A percentile compares a stretch with the other conserved stretches of the same genome.
Conservation (phyloP, 129 eudicot species). For the Kitagawia praeruptora region DNA sequence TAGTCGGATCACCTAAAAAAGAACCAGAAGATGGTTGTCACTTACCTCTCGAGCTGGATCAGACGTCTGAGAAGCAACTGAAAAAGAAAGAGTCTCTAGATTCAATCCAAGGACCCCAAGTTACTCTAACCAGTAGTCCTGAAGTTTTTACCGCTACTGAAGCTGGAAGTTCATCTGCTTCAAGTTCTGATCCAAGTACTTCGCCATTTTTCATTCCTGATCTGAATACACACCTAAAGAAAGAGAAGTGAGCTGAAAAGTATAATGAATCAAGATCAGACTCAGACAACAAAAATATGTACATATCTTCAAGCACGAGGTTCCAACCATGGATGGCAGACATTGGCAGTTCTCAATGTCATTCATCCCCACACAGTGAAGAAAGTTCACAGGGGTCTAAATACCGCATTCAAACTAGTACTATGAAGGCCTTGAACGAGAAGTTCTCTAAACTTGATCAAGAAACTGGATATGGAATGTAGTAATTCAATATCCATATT, state of each 20-base stretch:
- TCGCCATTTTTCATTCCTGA: slow-evolving; percentile 63
- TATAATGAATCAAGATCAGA: slow-evolving; percentile 63
- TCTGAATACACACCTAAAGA: slow-evolving; percentile 21
- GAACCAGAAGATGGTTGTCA: slow-evolving; percentile 29
- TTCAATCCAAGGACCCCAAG: slow-evolving; percentile 52
- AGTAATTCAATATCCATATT: no score
- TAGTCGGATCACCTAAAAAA: slow-evolving; percentile 64
- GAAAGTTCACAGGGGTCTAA: slow-evolving; percentile 36
- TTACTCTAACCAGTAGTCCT: slow-evolving; percentile 92
- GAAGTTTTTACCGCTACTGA: slow-evolving; percentile 91
- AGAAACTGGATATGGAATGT: slow-evolving; percentile 45
- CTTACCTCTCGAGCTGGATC: slow-evolving; percentile 26
- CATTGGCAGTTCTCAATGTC: slow-evolving; percentile 31
- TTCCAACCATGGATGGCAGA: slow-evolving; percentile 84
- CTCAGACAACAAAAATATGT: slow-evolving; percentile 53
- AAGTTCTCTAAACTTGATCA: slow-evolving; percentile 55
- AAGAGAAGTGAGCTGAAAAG: slow-evolving; percentile 31
- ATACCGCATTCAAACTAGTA: slow-evolving; percentile 29
- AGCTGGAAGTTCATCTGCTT: slow-evolving; percentile 88
- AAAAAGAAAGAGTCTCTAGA: slow-evolving; percentile 29
- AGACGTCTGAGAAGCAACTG: slow-evolving; percentile 33
- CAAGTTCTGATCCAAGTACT: slow-evolving; percentile 93
- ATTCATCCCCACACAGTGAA: slow-evolving; percentile 34
- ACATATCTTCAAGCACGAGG: slow-evolving; percentile 64
- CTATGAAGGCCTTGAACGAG: slow-evolving; percentile 38